These are phyloP conservation scores for Monilinia vaccinii-corymbosi DNA, from an alignment of 2,329 filamentous ascomycete species.

Conservation along the genomic window DNA sequence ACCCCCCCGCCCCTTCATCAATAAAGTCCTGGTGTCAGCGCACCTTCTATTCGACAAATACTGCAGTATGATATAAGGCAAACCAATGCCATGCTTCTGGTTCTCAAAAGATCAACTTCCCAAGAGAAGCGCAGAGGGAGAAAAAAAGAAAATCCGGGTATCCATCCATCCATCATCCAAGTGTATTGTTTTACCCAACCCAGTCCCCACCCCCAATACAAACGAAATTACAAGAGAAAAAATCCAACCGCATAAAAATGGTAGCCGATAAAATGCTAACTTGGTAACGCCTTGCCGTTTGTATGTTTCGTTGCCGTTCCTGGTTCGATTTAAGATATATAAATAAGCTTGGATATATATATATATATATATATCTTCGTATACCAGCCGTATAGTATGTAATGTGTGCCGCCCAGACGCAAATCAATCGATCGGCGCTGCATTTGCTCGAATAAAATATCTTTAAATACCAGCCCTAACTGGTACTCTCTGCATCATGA, in stretches of 20 bases:
- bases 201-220: not conserved
- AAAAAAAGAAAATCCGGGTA: not conserved
- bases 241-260: not conserved
- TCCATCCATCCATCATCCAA: slow-evolving; percentile 4
- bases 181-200: not conserved
- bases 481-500: slow-evolving; percentile 16
- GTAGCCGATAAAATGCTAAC: not conserved
- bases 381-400: not conserved
- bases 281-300: not conserved
- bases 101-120: not conserved
- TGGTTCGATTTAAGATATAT: not conserved
- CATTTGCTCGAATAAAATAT: not conserved
- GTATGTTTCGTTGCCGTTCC: slow-evolving; percentile 2
- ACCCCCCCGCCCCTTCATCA: too few species aligned
- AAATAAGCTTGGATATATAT: not conserved
- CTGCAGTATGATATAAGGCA: not conserved
- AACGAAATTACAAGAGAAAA: not conserved
- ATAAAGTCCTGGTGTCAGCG: not conserved
- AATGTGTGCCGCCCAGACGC: not conserved
- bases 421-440: not conserved
- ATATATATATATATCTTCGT: not conserved
- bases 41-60: slow-evolving; percentile 1
- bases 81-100: not conserved
- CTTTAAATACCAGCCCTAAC: not conserved
- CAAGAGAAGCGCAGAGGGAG: not conserved